A percentile compares a stretch with the other conserved stretches of the same genome.
Evolutionary conservation across 805 yeast genomes (phyloP).

Genomic region (Yarrowia deformans): DNA sequence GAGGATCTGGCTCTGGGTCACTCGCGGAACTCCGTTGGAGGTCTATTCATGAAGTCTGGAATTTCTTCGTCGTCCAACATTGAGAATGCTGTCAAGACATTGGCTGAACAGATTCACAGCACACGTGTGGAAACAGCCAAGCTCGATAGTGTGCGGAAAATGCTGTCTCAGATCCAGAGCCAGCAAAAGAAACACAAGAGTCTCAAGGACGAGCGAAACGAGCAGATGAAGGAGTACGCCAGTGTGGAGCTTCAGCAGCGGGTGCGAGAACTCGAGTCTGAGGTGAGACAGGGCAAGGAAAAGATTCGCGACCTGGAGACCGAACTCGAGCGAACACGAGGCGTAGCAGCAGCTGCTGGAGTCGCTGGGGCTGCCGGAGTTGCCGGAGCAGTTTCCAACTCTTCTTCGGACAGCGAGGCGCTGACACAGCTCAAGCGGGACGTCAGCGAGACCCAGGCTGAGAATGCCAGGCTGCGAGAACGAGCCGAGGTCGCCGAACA

Average conservation of each 20-base stretch:
- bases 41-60: slow-evolving; percentile 49
- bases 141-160: slow-evolving; percentile 46
- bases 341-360: not conserved
- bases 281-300: slow-evolving; percentile 10
- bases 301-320: slow-evolving; percentile 10
- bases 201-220: slow-evolving; percentile 20
- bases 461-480: slow-evolving; percentile 5
- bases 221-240: slow-evolving; percentile 17
- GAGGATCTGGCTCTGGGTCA: slow-evolving; percentile 51
- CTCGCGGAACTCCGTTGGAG: slow-evolving; percentile 49
- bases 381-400: not conserved
- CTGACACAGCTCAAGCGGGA: slow-evolving; percentile 5
- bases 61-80: slow-evolving; percentile 47
- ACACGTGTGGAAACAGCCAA: slow-evolving; percentile 51
- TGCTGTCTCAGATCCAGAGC: slow-evolving; percentile 47
- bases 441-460: not conserved
- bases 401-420: slow-evolving; percentile 5
- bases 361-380: not conserved
- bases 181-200: slow-evolving; percentile 43
- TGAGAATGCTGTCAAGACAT: slow-evolving; percentile 50
- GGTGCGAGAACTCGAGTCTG: slow-evolving; percentile 14
- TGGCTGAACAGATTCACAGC: slow-evolving; percentile 49
- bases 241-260: slow-evolving; percentile 25
- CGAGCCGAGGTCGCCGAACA: slow-evolving; percentile 29
- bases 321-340: not conserved